Base-by-base conservation (phyloP, 140 eudicot species). In the Ambrosia hybrid region DNA sequence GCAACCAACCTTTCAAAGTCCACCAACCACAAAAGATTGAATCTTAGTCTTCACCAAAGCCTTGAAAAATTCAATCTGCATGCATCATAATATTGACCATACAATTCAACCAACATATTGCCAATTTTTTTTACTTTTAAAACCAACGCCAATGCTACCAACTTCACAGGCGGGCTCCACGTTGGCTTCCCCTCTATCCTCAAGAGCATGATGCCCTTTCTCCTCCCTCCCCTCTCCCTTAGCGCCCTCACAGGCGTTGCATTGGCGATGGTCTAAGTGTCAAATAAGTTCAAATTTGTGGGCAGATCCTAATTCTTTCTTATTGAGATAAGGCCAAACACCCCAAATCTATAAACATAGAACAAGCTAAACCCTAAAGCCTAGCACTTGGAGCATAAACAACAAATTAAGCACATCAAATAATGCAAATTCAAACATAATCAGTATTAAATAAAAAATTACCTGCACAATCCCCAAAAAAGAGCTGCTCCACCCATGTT, bases 401-500 rank as follows among this genome's bases (percentile, higher is more conserved):
- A 57, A 7, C 36, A 57, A 57, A 57, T 9, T 36, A 70, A 55
- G 7, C 65, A 48, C 49, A 41, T 43, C 5, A 37, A 64, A 38
- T 71, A 56, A 43, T 55, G 21, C 11, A 21, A 21, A 72, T 10
- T 3, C 36, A 73, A 59, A 43, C 48, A 43, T 43, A 2, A 43
- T 43, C 1, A 43, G 11, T 43, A 2, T 48, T 49, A 49, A 5
- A 41, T 6, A 43, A 37, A 41, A 36, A 21, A 21, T 7, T 78
- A 93, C 99, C 97, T 94, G 99, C 15, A 94, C 97, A 61, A 94
- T 90, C 37, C 99, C 99, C 73, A 90, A 80, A 69, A 94, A 94
- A 77, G 99, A 86, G 65, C 86, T 94, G 56, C 82, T 82, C 99
- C 99, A 94, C 5, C 91, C 94, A 83, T 94, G 67, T 71, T 88